Base-by-base conservation (phyloP, 83 land plant genomes). In the Picea engelmannii region DNA sequence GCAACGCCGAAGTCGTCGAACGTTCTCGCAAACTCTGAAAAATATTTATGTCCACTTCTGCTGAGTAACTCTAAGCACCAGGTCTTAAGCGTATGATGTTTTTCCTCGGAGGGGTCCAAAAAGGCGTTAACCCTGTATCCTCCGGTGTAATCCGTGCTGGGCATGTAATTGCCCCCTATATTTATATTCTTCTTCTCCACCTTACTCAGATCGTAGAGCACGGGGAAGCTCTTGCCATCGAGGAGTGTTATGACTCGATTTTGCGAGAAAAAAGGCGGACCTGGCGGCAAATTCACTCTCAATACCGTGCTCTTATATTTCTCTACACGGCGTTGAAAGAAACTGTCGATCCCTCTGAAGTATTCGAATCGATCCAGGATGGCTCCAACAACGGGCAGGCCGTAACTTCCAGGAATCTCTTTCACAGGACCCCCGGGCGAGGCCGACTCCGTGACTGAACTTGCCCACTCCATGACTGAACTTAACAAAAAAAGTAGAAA, bases 251-350 rank as follows among this genome's bases (percentile, higher is more conserved):
- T 76, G 25, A 90, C 90, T 21, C 82, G 84, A 58, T 90, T 90
- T 27, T 88, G 81, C 62, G 77, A 23, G 84, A 90, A 86, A 75
- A 87, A 83, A n/a, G 93, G 94, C 31, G 91, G 91, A 12, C 89
- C 71, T 1, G 98, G 98, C 18, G 96, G 93, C 64, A 93, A 79
- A 81, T 93, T 93, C 68, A 89, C 89, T 9, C 98, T 31, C 31
- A 31, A 31, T 31, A 31, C 31, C 31, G 31, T 31, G 31, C 31
- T 31, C 31, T 31, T 31, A 31, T 31, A 31, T 31, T 31, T 31
- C 31, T 31, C 31, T 0, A 31, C 31, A 31, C 31, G 31, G 31
- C 31, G 31, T 31, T 31, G 31, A 31, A 31, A 31, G 31, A 31
- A 31, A 31, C 31, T 31, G 31, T 31, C 31, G 31, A 31, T 31